Conservation (phyloP, 352 stramenopile genomes). For the Aphanomyces euteiches region DNA sequence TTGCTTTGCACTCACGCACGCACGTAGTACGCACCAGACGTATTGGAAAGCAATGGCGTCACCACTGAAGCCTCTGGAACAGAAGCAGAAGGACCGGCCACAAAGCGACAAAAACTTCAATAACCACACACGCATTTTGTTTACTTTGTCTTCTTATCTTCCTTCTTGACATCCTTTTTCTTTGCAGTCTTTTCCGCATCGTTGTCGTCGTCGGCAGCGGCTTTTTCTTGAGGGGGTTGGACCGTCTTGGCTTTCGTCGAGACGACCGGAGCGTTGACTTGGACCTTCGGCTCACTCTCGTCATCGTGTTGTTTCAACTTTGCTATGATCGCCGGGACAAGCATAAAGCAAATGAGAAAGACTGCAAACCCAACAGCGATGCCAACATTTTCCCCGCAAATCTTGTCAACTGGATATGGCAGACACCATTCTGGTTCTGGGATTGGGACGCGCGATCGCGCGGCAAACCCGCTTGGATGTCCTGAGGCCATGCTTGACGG, state of each 20-base stretch:
- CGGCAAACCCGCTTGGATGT: neutral
- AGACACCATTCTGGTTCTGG: conserved; percentile 15
- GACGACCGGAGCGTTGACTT: conserved; percentile 12
- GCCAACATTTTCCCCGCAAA: conserved; percentile 26
- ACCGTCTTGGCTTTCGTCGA: conserved; percentile 25
- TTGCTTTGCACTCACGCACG: neutral
- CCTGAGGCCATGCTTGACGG: neutral
- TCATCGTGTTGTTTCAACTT: neutral
- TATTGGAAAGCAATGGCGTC: neutral
- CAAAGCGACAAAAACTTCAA: conserved; percentile 47
- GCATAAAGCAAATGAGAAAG: conserved; percentile 26
- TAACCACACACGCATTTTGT: conserved; percentile 16
- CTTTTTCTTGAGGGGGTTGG: conserved; percentile 29
- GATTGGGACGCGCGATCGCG: neutral
- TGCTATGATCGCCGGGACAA: conserved; percentile 15
- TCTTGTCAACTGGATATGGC: conserved; percentile 17
- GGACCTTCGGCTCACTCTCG: neutral
- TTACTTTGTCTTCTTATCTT: too few relatives aligned
- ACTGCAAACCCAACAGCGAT: conserved; percentile 23
- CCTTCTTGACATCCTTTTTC: too few relatives aligned
- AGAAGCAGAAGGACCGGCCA: conserved; percentile 34
- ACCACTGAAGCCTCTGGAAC: neutral
- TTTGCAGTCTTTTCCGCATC: conserved; percentile 13
- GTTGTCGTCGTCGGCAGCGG: conserved; percentile 5
- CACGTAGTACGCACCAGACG: conserved; percentile 62